Base-by-base conservation (phyloP, 2,329 filamentous ascomycete genomes). In the Botrytis byssoidea region DNA sequence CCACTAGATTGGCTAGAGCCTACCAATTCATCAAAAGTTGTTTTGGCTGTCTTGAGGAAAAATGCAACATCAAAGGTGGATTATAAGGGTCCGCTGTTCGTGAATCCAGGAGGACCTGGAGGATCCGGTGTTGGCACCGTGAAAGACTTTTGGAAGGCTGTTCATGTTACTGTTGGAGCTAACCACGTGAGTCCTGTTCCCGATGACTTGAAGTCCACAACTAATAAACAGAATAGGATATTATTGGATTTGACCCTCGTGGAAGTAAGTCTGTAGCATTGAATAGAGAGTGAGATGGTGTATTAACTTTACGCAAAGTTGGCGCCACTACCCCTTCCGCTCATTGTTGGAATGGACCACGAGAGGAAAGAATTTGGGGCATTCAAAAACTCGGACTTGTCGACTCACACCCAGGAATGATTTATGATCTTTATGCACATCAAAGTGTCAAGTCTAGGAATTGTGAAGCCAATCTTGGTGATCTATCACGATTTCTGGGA, bases 231-330 rank as follows among this genome's bases (percentile, higher is more conserved):
- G 18, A 37, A 37, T 82, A 86, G 79, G 86, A 88, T 65, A 81
- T 88, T 2, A 83, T 88, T 73, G 83, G 84, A 55, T 88, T 86
- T 64, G 86, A 88, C 61, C 86, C 86, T 4, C 83, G 86, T 35
- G 86, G 86, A 37, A 80, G 44, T 67, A 37, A 67, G 44, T 67
- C n/a, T 37, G 1, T 20, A 25, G 22, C 20, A n/a, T 1, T 12
- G 51, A 44, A 35, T 22, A 18, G 1, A 48, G 4, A 10, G 3
- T 37, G 12, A 51, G 3, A n/a, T 51, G 1, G 4, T 67, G 7
- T 51, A 18, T 37, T 67, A 22, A 51, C 44, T 66, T 14, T 65
- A 44, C 9, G 8, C 7, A 22, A 67, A 67, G 44, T 83, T 82
- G 73, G 86, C 10, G 83, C 83, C 8, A 86, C 86, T 1, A 81